phyloP scores from a whole-genome alignment of 108 stramenopile species.

The Skeletonema tropicum region DNA sequence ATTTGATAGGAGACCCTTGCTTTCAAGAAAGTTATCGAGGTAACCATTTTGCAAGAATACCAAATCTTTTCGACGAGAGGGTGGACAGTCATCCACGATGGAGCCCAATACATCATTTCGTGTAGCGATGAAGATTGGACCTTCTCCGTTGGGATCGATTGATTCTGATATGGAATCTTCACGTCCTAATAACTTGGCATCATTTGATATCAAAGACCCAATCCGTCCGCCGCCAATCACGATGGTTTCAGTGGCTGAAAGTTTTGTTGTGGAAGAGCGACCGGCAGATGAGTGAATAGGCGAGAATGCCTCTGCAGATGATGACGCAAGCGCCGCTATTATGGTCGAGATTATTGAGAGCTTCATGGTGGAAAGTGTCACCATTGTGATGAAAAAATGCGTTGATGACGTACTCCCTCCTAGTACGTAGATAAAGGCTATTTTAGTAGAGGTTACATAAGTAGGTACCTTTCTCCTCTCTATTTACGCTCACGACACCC shows the following conservation, averaged over 20 bases:
- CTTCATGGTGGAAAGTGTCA: background rate
- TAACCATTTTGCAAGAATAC: constrained; percentile 96
- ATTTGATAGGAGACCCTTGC: constrained; percentile 73
- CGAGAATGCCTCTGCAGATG: background rate
- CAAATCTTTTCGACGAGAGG: constrained; percentile 76
- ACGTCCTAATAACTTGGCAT: constrained; percentile 62
- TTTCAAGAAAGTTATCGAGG: constrained; percentile 73
- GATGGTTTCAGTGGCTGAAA: constrained; percentile 27
- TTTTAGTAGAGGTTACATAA: too few relatives aligned
- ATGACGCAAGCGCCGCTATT: constrained; percentile 1
- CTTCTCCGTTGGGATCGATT: constrained; percentile 58
- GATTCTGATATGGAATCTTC: constrained; percentile 52
- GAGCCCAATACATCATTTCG: constrained; percentile 91
- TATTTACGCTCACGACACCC: too few relatives aligned
- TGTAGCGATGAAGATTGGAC: constrained; percentile 88
- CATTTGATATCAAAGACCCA: constrained; percentile 62
- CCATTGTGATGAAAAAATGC: too few relatives aligned
- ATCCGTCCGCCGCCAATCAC: constrained; percentile 82
- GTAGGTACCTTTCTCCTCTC: too few relatives aligned
- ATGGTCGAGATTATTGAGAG: constrained; percentile 4
- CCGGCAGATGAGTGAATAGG: background rate
- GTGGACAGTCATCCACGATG: constrained; percentile 82
- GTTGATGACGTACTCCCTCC: too few relatives aligned
- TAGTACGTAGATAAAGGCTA: too few relatives aligned
- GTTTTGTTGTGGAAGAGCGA: background rate